phyloP scores from a whole-genome alignment of 257 asterid genomes.

The Galeopsis tetrahit region DNA sequence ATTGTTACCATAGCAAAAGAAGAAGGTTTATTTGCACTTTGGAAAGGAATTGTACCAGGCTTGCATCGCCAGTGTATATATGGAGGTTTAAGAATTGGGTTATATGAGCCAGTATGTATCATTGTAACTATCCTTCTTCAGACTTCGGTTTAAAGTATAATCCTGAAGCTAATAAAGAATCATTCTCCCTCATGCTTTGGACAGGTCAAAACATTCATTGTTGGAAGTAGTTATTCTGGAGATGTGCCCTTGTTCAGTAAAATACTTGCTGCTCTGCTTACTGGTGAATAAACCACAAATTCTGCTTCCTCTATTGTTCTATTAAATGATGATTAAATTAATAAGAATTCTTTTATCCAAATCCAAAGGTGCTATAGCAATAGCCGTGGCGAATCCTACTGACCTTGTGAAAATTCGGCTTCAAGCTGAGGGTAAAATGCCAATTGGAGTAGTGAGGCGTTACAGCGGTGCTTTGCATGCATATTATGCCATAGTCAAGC shows the following conservation, averaged over 20 bases:
- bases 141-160: constrained; percentile 7
- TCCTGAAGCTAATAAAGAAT: constrained; percentile 20
- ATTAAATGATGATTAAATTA: constrained; percentile 14
- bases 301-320: not conserved
- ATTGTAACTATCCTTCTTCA: constrained; percentile 10
- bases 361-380: constrained; percentile 86
- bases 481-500: constrained; percentile 69
- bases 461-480: constrained; percentile 90
- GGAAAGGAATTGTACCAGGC: constrained; percentile 93
- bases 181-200: constrained; percentile 28
- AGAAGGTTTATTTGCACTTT: constrained; percentile 80
- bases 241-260: constrained; percentile 71
- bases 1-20: constrained; percentile 78
- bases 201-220: constrained; percentile 71
- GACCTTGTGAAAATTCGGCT: constrained; percentile 97
- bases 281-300: constrained; percentile 60
- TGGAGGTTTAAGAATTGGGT: constrained; percentile 88
- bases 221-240: constrained; percentile 61
- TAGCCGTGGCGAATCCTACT: constrained; percentile 93
- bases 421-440: constrained; percentile 88
- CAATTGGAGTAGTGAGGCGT: constrained; percentile 70
- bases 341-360: constrained; percentile 26
- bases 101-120: constrained; percentile 79
- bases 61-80: constrained; percentile 87
- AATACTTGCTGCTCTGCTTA: constrained; percentile 78